These are phyloP conservation scores for Orobanche coerulescens DNA, from an alignment of 257 asterid genomes.

Conservation along the genomic window DNA sequence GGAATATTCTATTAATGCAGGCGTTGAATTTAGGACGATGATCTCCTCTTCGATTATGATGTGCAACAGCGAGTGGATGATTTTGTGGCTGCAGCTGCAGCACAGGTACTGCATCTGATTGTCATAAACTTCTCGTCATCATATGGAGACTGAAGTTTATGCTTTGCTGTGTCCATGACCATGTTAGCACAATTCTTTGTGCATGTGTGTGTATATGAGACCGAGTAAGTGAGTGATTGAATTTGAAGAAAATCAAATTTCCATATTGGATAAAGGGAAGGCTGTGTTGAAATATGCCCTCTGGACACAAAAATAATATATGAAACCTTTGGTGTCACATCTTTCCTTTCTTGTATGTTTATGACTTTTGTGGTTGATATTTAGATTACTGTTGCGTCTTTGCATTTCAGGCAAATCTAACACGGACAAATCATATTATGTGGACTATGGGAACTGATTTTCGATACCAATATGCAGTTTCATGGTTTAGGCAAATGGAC, in stretches of 20 bases:
- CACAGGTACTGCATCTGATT: constrained; percentile 41
- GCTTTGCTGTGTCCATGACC: constrained; percentile 5
- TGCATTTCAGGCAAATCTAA: constrained; percentile 48
- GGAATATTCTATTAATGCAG: constrained; percentile 18
- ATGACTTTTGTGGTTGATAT: constrained; percentile 4
- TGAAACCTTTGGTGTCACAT: constrained; percentile 11
- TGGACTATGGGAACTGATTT: constrained; percentile 86
- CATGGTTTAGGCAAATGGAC: constrained; percentile 83
- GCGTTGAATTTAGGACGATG: constrained; percentile 49
- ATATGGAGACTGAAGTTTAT: constrained; percentile 8
- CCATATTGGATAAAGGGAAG: constrained; percentile 5
- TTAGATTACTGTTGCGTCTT: constrained; percentile 11
- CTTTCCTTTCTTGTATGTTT: background rate
- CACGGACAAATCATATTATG: constrained; percentile 72
- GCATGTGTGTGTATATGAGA: background rate
- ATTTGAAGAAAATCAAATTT: background rate
- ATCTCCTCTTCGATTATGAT: constrained; percentile 61
- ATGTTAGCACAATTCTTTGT: background rate
- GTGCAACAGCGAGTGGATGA: constrained; percentile 69
- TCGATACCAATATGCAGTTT: constrained; percentile 64
- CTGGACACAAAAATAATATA: background rate
- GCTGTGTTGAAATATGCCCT: constrained; percentile 1
- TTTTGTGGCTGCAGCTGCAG: constrained; percentile 68
- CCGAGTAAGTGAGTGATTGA: background rate
- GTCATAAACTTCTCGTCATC: constrained; percentile 6